These are phyloP conservation scores for Blastobotrys parvus DNA, from an alignment of 805 yeast genomes.

Conservation along the genomic window DNA sequence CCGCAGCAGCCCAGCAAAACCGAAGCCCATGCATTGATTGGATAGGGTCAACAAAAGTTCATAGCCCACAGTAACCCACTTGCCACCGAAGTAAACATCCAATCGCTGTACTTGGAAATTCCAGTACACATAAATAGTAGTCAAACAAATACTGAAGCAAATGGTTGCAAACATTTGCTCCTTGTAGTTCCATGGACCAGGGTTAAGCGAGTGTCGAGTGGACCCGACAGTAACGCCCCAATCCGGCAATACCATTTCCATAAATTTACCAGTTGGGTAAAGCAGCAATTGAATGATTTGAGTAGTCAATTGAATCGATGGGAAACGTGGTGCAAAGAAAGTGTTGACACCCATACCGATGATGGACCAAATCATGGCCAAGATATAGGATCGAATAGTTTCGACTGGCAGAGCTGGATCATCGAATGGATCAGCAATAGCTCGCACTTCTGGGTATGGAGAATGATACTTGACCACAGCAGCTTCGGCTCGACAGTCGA, in stretches of 20 bases:
- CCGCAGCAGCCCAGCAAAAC: conserved; percentile 54
- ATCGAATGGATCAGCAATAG: conserved; percentile 44
- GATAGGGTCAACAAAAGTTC: conserved; percentile 44
- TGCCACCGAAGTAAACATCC: conserved; percentile 24
- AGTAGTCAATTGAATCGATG: conserved; percentile 42
- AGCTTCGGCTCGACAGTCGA: conserved; percentile 34
- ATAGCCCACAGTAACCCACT: conserved; percentile 31
- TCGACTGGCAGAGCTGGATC: conserved; percentile 38
- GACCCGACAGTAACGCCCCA: conserved; percentile 36
- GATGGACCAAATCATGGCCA: conserved; percentile 30
- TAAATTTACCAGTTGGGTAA: conserved; percentile 47
- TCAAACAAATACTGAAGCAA: conserved; percentile 14
- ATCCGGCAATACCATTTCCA: conserved; percentile 39
- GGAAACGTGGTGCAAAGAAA: conserved; percentile 50
- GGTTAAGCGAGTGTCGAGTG: conserved; percentile 39
- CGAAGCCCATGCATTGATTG: conserved; percentile 59
- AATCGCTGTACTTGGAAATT: conserved; percentile 23
- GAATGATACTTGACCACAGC: conserved; percentile 34
- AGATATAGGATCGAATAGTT: conserved; percentile 39
- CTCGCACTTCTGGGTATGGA: conserved; percentile 51
- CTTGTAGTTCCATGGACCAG: conserved; percentile 55
- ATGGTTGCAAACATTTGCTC: conserved; percentile 56
- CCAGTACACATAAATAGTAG: conserved; percentile 15
- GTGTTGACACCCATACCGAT: conserved; percentile 48
- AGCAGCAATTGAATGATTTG: conserved; percentile 52